phyloP scores from a whole-genome alignment of 179 eudicot species.

The Dionaea muscipula region DNA sequence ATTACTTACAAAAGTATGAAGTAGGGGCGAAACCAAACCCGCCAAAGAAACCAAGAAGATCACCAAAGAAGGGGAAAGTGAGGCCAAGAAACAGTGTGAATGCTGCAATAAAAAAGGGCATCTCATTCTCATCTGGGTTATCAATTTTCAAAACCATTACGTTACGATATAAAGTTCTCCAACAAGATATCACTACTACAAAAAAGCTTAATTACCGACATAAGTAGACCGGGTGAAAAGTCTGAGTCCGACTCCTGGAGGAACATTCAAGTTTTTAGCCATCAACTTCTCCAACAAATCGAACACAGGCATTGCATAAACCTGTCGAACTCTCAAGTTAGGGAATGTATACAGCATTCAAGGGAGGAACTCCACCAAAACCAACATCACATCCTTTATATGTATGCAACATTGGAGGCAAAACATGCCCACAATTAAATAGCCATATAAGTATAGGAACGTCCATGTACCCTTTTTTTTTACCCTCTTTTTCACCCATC shows the following conservation, averaged over 20 bases:
- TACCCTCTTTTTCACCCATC: too few relatives aligned
- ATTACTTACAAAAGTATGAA: slow-evolving; percentile 51
- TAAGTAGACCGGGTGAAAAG: slow-evolving; percentile 57
- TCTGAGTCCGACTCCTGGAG: slow-evolving; percentile 42
- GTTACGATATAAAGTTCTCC: background rate
- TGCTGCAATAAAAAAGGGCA: slow-evolving; percentile 31
- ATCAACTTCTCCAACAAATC: slow-evolving; percentile 45
- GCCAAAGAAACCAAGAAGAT: slow-evolving; percentile 77
- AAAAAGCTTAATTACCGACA: slow-evolving; percentile 40
- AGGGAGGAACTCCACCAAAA: too few relatives aligned
- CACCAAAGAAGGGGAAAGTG: slow-evolving; percentile 94
- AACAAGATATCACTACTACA: background rate
- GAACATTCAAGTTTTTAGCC: slow-evolving; percentile 32
- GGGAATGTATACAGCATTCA: too few relatives aligned
- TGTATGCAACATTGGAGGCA: too few relatives aligned
- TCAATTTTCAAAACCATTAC: background rate
- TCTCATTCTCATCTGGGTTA: too few relatives aligned
- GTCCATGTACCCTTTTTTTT: too few relatives aligned
- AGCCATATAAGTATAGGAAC: too few relatives aligned
- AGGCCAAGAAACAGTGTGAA: slow-evolving; percentile 70
- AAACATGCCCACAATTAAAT: too few relatives aligned
- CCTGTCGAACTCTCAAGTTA: slow-evolving; percentile 23
- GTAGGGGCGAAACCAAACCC: slow-evolving; percentile 77
- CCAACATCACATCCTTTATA: too few relatives aligned
- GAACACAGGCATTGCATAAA: slow-evolving; percentile 85